Base-by-base conservation (phyloP, 805 yeast genomes). In the Henningerozyma blattae region DNA sequence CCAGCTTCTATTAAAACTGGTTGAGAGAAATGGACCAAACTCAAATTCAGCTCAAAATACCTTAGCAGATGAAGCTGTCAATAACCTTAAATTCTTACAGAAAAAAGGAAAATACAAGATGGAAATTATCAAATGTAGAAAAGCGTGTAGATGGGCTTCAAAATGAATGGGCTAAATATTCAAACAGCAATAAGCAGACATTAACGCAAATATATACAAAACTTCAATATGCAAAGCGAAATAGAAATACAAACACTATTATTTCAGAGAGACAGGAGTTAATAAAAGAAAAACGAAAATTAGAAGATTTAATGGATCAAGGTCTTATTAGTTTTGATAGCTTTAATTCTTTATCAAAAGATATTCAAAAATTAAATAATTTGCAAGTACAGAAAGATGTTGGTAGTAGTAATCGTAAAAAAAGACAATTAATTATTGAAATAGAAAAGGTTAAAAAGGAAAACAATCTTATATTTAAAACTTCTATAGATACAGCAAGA, bases 401-500 rank as follows among this genome's bases (percentile, higher is more conserved):
- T 22, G 17, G 17, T 18, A 19, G 22, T 20, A n/a, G n/a, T n/a
- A n/a, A n/a, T n/a, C n/a, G n/a, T n/a, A n/a, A n/a, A n/a, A n/a
- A n/a, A n/a, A n/a, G n/a, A n/a, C n/a, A n/a, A n/a, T 20, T 20
- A 20, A 7, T 10, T 7, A 7, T 10, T 7, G 7, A 7, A 7
- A 12, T n/a, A 12, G 15, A 24, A 24, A 12, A 24, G n/a, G 6
- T 6, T 6, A 24, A 10, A 15, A 3, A 24, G n/a, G 9, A 15
- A 1, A 4, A 18, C 24, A 4, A 16, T 6, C 12, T 9, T 10
- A 24, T 20, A 9, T 50, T 47, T 33, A 33, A 27, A 5, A 45
- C 40, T 30, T 47, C 54, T 2, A 18, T 50, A 5, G 39, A 35
- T 5, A 42, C 44, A 3, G 56, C 56, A 1, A 40, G 37, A 31